These are phyloP conservation scores for Macrolepiota dolichaula DNA, from an alignment of 768 basidiomycete genomes.

Conservation along the genomic window DNA sequence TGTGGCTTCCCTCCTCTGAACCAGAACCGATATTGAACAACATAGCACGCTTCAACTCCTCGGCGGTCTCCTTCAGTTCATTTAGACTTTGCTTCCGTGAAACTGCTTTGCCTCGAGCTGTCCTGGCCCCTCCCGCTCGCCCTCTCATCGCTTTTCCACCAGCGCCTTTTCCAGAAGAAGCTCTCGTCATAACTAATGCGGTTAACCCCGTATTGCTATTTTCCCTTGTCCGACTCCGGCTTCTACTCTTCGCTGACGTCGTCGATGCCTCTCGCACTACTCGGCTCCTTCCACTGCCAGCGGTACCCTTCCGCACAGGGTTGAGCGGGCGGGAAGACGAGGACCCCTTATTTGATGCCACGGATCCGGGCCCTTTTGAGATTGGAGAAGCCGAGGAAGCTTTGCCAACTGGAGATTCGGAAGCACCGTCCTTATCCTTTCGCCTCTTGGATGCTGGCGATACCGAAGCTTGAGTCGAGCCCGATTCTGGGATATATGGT, in stretches of 20 bases:
- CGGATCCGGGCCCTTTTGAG: background rate
- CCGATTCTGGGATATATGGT: background rate
- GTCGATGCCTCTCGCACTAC: background rate
- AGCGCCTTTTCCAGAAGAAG: slow-evolving; percentile 1
- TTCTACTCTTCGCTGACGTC: slow-evolving; percentile 6
- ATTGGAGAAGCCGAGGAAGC: background rate
- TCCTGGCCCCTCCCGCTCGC: background rate
- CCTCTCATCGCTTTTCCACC: background rate
- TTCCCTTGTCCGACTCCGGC: slow-evolving; percentile 5
- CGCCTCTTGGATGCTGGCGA: slow-evolving; percentile 3
- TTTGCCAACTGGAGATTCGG: slow-evolving; percentile 1
- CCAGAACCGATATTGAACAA: slow-evolving; percentile 7
- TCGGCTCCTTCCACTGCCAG: slow-evolving; percentile 1
- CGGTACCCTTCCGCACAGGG: background rate
- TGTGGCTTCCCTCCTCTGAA: slow-evolving; percentile 2
- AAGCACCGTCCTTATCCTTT: slow-evolving; percentile 3
- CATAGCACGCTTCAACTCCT: slow-evolving; percentile 4
- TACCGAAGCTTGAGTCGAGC: background rate
- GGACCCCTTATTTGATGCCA: slow-evolving; percentile 1
- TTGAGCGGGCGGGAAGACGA: background rate
- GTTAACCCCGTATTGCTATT: background rate
- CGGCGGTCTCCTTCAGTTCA: background rate
- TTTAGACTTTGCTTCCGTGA: slow-evolving; percentile 4
- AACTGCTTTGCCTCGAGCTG: background rate
- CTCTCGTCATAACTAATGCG: slow-evolving; percentile 5